These are phyloP conservation scores for Manihot esculenta DNA, from an alignment of 441 rosid species.

Conservation along the genomic window DNA sequence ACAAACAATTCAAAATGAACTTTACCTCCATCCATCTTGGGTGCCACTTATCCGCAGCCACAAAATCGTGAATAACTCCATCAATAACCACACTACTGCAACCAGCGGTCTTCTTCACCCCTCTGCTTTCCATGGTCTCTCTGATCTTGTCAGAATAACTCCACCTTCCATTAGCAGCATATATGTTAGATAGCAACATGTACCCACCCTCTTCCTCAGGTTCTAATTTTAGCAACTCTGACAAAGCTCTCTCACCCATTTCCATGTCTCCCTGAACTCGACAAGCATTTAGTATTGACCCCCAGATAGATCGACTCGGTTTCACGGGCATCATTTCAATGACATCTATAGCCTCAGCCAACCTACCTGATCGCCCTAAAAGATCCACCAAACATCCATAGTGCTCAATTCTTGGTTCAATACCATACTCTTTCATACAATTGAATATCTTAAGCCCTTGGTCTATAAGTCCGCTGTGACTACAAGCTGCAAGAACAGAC, in stretches of 20 bases:
- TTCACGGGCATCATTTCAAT: constrained; percentile 44
- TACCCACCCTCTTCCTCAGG: constrained; percentile 60
- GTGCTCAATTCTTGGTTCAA: constrained; percentile 50
- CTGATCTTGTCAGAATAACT: constrained; percentile 40
- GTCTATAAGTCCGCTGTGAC: constrained; percentile 51
- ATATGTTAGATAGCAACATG: constrained; percentile 46
- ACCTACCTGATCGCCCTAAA: constrained; percentile 51
- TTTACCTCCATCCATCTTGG: constrained; percentile 37
- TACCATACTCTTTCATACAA: constrained; percentile 42
- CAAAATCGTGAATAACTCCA: constrained; percentile 41
- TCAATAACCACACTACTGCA: constrained; percentile 43
- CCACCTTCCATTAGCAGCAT: constrained; percentile 48
- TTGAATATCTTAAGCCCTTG: constrained; percentile 42
- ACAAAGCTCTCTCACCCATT: constrained; percentile 51
- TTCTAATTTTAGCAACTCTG: constrained; percentile 43
- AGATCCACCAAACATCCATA: constrained; percentile 66
- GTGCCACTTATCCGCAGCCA: constrained; percentile 46
- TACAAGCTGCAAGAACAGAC: constrained; percentile 56
- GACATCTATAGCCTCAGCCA: constrained; percentile 44
- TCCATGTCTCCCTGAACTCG: constrained; percentile 39
- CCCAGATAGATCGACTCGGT: constrained; percentile 51
- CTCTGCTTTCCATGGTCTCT: constrained; percentile 44
- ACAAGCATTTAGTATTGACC: constrained; percentile 51
- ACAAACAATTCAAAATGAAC: constrained; percentile 27
- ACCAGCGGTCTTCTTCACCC: constrained; percentile 53